Conservation (phyloP, 2,329 filamentous ascomycete species). For the Alternaria dauci region DNA sequence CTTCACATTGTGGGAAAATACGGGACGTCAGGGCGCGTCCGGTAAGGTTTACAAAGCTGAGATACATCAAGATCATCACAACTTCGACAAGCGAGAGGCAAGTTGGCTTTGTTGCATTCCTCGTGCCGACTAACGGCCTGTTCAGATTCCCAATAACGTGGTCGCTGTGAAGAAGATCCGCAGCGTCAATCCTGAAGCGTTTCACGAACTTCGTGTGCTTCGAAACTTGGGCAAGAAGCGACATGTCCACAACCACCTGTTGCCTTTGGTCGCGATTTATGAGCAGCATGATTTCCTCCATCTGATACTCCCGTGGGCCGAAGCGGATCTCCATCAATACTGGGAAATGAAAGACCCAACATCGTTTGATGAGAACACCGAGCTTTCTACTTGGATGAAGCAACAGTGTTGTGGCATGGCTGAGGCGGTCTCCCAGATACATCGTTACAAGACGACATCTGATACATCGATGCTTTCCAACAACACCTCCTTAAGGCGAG, state of each 20-base stretch:
- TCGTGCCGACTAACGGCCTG: background rate
- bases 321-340: constrained; percentile 13
- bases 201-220: background rate
- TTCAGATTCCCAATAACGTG: background rate
- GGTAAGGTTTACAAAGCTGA: background rate
- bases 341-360: background rate
- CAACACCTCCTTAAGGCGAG: background rate
- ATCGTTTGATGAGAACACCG: background rate
- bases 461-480: background rate
- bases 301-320: constrained; percentile 13
- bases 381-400: constrained; percentile 7
- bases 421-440: constrained; percentile 5
- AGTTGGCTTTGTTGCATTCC: too few species aligned
- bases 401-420: constrained; percentile 10
- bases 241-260: background rate
- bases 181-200: background rate
- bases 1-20: background rate
- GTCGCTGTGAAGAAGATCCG: background rate
- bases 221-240: background rate
- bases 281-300: constrained; percentile 1
- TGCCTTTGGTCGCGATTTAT: background rate
- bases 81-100: background rate
- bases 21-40: background rate
- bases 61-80: background rate
- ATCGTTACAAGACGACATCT: background rate